Evolutionary conservation across 495 filamentous ascomycete genomes (phyloP).

Genomic region (Hypoxylon cercidicola): DNA sequence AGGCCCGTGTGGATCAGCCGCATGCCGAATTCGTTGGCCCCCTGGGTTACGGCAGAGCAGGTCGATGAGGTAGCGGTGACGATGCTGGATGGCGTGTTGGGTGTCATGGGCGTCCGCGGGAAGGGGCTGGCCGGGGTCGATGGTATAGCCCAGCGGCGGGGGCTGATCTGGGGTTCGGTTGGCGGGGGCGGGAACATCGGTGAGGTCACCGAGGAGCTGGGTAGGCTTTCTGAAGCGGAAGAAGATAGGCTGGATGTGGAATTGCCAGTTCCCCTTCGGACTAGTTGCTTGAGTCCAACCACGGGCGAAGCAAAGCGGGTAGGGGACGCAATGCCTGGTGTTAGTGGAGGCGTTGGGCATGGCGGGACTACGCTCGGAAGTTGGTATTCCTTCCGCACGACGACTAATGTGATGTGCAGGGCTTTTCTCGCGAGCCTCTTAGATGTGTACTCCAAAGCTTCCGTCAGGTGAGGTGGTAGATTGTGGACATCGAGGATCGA

Average conservation of each 20-base stretch:
- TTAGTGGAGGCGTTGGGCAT: slow-evolving; percentile 43
- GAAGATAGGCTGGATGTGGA: slow-evolving; percentile 37
- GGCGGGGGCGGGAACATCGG: slow-evolving; percentile 56
- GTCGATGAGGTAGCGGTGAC: slow-evolving; percentile 47
- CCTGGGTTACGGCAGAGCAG: slow-evolving; percentile 32
- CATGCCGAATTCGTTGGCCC: slow-evolving; percentile 51
- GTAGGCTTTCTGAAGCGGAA: slow-evolving; percentile 52
- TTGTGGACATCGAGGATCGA: slow-evolving; percentile 61
- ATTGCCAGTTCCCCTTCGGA: slow-evolving; percentile 47
- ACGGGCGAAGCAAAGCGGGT: slow-evolving; percentile 48
- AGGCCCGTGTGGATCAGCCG: slow-evolving; percentile 49
- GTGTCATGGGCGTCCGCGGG: slow-evolving; percentile 55
- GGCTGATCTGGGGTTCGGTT: slow-evolving; percentile 31
- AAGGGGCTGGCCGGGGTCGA: slow-evolving; percentile 36
- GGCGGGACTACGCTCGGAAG: slow-evolving; percentile 46
- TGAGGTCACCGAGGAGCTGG: slow-evolving; percentile 51
- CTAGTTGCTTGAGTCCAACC: slow-evolving; percentile 52
- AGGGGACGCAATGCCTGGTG: slow-evolving; percentile 42
- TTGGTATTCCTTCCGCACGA: slow-evolving; percentile 61
- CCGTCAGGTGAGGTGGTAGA: slow-evolving; percentile 54
- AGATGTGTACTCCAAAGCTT: slow-evolving; percentile 63
- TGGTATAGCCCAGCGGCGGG: slow-evolving; percentile 41
- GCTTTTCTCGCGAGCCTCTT: slow-evolving; percentile 58
- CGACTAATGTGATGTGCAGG: slow-evolving; percentile 58
- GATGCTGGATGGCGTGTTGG: slow-evolving; percentile 54